These are phyloP conservation scores for Phyllostachys edulis DNA, from an alignment of 176 grass and related monocot species.

Conservation along the genomic window DNA sequence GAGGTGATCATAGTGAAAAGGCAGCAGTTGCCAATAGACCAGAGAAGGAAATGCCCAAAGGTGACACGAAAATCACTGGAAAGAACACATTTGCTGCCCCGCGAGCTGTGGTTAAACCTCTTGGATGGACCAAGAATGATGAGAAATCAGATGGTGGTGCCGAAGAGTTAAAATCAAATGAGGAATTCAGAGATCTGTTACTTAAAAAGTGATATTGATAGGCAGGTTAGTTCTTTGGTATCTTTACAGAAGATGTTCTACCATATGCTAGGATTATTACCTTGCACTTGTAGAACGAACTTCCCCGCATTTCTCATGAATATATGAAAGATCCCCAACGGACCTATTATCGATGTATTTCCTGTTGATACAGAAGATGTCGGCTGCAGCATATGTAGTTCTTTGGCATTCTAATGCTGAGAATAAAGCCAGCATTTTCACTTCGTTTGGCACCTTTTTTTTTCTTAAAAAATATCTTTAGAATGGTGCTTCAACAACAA, in stretches of 20 bases:
- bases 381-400: not conserved
- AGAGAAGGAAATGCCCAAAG: slow-evolving; percentile 36
- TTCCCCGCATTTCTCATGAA: not conserved
- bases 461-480: not conserved
- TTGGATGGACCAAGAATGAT: slow-evolving; percentile 65
- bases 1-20: slow-evolving; percentile 41
- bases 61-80: slow-evolving; percentile 25
- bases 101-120: slow-evolving; percentile 63
- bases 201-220: slow-evolving; percentile 71
- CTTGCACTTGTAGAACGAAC: slow-evolving; percentile 4
- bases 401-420: not conserved
- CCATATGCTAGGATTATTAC: not conserved
- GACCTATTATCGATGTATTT: not conserved
- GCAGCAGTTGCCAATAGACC: slow-evolving; percentile 5
- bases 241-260: not conserved
- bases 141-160: slow-evolving; percentile 41
- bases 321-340: not conserved
- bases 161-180: slow-evolving; percentile 85
- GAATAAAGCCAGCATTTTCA: not conserved
- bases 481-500: not conserved
- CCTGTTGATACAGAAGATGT: not conserved
- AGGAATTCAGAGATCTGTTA: slow-evolving; percentile 79
- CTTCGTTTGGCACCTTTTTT: not conserved
- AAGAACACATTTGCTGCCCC: slow-evolving; percentile 74
- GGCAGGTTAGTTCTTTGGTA: slow-evolving; percentile 15